These are phyloP conservation scores for Limonomyces culmigenus DNA, from an alignment of 1,284 basidiomycete genomes.

Conservation along the genomic window DNA sequence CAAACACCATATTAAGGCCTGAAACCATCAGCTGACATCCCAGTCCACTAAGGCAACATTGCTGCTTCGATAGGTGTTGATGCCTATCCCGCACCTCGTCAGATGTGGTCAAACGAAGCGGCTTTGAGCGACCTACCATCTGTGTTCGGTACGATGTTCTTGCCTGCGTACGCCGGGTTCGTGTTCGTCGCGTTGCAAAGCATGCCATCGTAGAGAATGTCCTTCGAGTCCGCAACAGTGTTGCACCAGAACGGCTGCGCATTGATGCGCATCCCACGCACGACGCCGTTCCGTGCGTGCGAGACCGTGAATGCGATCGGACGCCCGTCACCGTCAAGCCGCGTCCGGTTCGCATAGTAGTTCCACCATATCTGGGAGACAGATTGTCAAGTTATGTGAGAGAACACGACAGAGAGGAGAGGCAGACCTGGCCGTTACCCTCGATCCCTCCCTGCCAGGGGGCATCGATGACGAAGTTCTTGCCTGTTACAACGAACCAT, in stretches of 20 bases:
- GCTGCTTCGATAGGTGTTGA: slow-evolving; percentile 39
- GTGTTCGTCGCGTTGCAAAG: slow-evolving; percentile 42
- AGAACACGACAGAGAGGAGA: not conserved
- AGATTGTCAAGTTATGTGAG: not conserved
- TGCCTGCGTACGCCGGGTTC: slow-evolving; percentile 28
- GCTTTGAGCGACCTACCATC: too few species aligned
- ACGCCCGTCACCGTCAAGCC: slow-evolving; percentile 39
- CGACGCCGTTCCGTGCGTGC: slow-evolving; percentile 25
- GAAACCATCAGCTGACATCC: slow-evolving; percentile 19
- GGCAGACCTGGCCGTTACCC: slow-evolving; percentile 37
- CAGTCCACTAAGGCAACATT: slow-evolving; percentile 33
- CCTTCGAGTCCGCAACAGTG: slow-evolving; percentile 31
- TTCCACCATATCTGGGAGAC: slow-evolving; percentile 27
- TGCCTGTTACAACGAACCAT: slow-evolving; percentile 46
- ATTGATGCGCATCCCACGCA: slow-evolving; percentile 36
- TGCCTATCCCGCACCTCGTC: slow-evolving; percentile 21
- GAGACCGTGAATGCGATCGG: slow-evolving; percentile 43
- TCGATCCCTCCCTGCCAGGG: slow-evolving; percentile 43
- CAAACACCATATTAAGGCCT: not conserved
- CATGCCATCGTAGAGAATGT: slow-evolving; percentile 45
- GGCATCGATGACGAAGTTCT: slow-evolving; percentile 40
- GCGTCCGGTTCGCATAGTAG: slow-evolving; percentile 24
- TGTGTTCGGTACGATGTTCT: slow-evolving; percentile 26
- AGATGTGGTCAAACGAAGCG: too few species aligned
- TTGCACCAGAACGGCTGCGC: slow-evolving; percentile 55